These are phyloP conservation scores for Eucalyptus grandis DNA, from an alignment of 345 rosid genomes.

Conservation along the genomic window DNA sequence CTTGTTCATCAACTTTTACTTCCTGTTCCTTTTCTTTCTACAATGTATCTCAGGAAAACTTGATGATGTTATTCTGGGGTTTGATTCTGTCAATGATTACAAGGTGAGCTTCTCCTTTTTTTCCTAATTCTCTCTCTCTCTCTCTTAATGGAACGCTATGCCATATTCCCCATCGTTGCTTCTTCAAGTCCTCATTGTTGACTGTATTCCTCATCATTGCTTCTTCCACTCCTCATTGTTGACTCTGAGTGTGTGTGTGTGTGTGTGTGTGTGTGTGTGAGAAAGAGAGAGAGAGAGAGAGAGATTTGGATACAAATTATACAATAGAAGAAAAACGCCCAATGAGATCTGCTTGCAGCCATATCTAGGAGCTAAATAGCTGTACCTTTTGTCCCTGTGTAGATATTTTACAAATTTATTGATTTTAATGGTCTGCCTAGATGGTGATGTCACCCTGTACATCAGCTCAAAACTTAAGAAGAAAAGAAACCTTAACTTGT, in stretches of 20 bases:
- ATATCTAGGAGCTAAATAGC: not conserved
- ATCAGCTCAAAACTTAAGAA: not conserved
- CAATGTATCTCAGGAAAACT: slow-evolving; percentile 39
- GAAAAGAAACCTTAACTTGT: not conserved
- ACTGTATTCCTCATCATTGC: not conserved
- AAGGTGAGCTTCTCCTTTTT: slow-evolving; percentile 17
- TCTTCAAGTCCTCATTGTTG: not conserved
- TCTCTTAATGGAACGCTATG: not conserved
- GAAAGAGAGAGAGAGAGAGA: not conserved
- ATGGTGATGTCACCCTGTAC: not conserved
- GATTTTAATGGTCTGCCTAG: not conserved
- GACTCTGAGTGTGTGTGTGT: not conserved
- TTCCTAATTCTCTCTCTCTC: not conserved
- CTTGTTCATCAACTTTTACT: not conserved
- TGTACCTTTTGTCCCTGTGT: not conserved
- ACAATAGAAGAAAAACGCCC: not conserved
- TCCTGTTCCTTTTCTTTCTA: not conserved
- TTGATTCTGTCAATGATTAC: slow-evolving; percentile 49
- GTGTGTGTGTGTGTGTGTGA: not conserved
- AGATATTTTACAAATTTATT: not conserved
- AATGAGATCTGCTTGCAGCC: not conserved
- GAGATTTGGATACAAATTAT: not conserved
- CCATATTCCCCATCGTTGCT: not conserved
- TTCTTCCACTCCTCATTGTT: not conserved
- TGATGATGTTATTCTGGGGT: slow-evolving; percentile 70